phyloP scores from a whole-genome alignment of 345 rosid genomes.

The Populus deltoides region DNA sequence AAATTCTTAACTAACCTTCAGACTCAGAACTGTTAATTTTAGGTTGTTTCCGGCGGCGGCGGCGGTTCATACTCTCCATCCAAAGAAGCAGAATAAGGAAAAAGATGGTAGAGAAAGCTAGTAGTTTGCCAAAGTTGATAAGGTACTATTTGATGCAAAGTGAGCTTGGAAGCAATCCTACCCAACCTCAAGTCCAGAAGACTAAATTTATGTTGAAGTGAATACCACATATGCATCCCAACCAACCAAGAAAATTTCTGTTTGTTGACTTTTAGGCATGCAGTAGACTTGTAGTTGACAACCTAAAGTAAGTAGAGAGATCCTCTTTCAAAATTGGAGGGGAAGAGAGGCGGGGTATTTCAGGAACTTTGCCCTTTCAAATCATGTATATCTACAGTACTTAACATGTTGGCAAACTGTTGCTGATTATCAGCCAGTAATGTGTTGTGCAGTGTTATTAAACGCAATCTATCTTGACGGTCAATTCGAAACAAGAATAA shows the following conservation, averaged over 20 bases:
- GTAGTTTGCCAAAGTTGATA: not conserved
- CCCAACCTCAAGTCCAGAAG: not conserved
- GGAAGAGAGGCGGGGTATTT: not conserved
- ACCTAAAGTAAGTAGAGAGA: not conserved
- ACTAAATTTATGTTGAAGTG: not conserved
- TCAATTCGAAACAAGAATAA: too few species aligned
- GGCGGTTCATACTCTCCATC: not conserved
- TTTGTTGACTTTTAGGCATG: constrained; percentile 6
- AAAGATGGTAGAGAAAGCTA: not conserved
- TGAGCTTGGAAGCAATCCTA: not conserved
- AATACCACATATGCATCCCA: not conserved
- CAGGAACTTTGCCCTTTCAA: not conserved
- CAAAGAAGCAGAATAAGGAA: not conserved
- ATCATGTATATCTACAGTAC: too few species aligned
- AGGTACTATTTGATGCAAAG: not conserved
- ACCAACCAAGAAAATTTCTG: not conserved
- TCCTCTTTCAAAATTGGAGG: not conserved
- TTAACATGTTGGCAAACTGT: too few species aligned
- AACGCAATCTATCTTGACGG: too few species aligned
- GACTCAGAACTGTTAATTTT: not conserved
- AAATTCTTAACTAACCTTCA: not conserved
- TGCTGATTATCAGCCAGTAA: too few species aligned
- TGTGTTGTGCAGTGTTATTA: too few species aligned
- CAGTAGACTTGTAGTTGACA: not conserved
- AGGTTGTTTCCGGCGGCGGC: not conserved